Base-by-base conservation (phyloP, 257 asterid species). In the Ocimum tenuiflorum region DNA sequence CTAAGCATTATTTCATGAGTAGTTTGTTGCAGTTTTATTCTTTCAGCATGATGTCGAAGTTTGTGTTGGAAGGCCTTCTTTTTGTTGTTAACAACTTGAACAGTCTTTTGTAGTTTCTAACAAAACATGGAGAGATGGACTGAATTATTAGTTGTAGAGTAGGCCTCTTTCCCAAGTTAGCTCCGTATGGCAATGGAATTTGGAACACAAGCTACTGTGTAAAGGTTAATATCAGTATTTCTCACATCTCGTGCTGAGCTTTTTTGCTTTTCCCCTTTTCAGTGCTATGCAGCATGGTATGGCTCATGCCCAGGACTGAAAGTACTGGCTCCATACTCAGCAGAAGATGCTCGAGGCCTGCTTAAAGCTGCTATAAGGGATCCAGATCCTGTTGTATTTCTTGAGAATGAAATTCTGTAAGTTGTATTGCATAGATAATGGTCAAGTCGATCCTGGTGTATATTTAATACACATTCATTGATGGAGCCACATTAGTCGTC, bases 321-420 rank as follows among this genome's bases (percentile, higher is more conserved):
- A 76, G 96, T 91, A 24, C 61, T 91, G 66, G 80, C 86, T 35
- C 97, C 96, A n/a, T 91, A 86, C 72, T 86, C 95, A 53, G 73
- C 96, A 17, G 97, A 91, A 79, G 97, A 91, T 80, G 95, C 96
- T 39, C 95, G 96, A 61, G 97, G 97, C 27, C 83, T 91, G 55
- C 91, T 91, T 33, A 88, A 91, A 83, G 94, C 96, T 68, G 97
- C 97, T 46, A 91, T 91, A 41, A 88, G 96, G 81, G 97, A 91
- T 75, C 96, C 96, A 15, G 97, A 91, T 60, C 96, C 97, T 17
- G 94, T 88, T 56, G 83, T 91, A 18, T 84, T 91, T 77, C 95
- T 88, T 11, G 97, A 91, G 79, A 91, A 91, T 69, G 97, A 91
- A 80, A 63, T 88, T 80, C 72, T 86, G 97, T 91, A 66, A 72